A percentile compares a stretch with the other conserved stretches of the same genome.
Conservation (phyloP, 1,284 basidiomycete species). For the Singerocomus inundabilis region DNA sequence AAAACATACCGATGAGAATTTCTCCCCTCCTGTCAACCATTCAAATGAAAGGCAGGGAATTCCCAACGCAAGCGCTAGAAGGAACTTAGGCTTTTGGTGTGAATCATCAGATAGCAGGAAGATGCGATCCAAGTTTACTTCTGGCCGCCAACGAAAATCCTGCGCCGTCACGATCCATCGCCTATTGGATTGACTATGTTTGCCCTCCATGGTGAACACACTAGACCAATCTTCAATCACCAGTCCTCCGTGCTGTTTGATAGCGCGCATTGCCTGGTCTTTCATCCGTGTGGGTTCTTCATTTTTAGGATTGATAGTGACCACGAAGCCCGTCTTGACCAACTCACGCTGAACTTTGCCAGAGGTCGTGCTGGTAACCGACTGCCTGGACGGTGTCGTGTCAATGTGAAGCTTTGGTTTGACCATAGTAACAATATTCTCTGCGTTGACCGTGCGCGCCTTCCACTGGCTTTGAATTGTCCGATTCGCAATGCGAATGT, state of each 20-base stretch:
- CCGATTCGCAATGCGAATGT: conserved; percentile 48
- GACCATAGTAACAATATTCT: conserved; percentile 43
- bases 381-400: conserved; percentile 46
- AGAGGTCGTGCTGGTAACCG: conserved; percentile 32
- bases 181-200: conserved; percentile 40
- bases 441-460: conserved; percentile 43
- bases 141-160: conserved; percentile 47
- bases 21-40: conserved; percentile 51
- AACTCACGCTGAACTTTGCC: conserved; percentile 40
- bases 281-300: conserved; percentile 30
- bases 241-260: conserved; percentile 57
- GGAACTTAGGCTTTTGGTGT: conserved; percentile 72
- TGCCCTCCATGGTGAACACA: conserved; percentile 62
- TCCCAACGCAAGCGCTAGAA: conserved; percentile 80
- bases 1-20: conserved; percentile 28
- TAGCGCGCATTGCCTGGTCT: conserved; percentile 41
- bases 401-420: conserved; percentile 31
- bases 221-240: conserved; percentile 64
- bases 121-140: conserved; percentile 49
- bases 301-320: conserved; percentile 44
- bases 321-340: conserved; percentile 46
- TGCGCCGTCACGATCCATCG: conserved; percentile 51
- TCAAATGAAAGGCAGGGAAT: conserved; percentile 75
- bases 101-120: conserved; percentile 68
- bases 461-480: conserved; percentile 52